Evolutionary conservation across 352 stramenopile genomes (phyloP).

Genomic region (Blastocystis sp.): DNA sequence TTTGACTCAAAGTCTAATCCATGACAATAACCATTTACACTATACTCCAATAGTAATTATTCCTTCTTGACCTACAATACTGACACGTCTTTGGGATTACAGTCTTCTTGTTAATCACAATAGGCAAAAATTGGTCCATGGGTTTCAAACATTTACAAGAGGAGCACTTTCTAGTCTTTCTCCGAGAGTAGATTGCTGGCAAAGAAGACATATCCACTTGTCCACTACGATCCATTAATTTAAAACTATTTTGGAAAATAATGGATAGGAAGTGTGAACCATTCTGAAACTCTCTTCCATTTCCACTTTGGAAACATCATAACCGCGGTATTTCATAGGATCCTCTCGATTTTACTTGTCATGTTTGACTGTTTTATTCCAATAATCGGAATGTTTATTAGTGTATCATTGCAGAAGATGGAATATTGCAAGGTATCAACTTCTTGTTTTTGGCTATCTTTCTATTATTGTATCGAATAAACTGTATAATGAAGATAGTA

Average conservation of each 20-base stretch:
- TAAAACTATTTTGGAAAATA: not conserved
- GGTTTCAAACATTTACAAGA: slow-evolving; percentile 59
- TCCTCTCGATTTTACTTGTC: no score
- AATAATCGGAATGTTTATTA: no score
- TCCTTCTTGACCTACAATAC: slow-evolving; percentile 31
- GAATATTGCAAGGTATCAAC: no score
- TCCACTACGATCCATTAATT: not conserved
- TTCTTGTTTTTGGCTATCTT: no score
- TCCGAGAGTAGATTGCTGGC: slow-evolving; percentile 43
- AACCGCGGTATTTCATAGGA: not conserved
- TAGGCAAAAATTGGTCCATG: slow-evolving; percentile 53
- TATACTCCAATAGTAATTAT: slow-evolving; percentile 56
- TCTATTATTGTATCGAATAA: no score
- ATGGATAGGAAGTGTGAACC: not conserved
- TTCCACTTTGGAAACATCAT: not conserved
- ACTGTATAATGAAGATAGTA: no score
- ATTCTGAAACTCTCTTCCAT: not conserved
- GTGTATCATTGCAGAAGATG: no score
- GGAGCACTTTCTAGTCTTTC: slow-evolving; percentile 56
- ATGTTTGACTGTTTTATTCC: no score
- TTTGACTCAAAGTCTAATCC: slow-evolving; percentile 49
- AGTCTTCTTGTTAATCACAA: slow-evolving; percentile 57
- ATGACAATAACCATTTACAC: not conserved
- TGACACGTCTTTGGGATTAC: slow-evolving; percentile 53
- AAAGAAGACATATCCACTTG: not conserved